phyloP scores from a whole-genome alignment of 768 basidiomycete genomes.

The Kwoniella shandongensis region DNA sequence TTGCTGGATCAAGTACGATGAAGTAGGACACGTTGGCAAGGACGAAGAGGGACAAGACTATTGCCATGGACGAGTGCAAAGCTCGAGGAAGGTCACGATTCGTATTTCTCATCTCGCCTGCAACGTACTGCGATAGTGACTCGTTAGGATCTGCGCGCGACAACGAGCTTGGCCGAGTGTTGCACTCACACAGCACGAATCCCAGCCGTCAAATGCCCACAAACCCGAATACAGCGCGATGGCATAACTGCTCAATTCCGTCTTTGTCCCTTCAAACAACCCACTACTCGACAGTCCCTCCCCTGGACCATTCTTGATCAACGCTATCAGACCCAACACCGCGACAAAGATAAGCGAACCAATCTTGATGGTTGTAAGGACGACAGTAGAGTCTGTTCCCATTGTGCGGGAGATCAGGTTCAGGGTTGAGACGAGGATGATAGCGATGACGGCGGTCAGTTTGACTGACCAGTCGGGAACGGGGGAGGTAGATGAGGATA shows the following conservation, averaged over 20 bases:
- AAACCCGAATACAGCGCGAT: slow-evolving; percentile 92
- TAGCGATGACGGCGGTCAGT: slow-evolving; percentile 72
- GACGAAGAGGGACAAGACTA: slow-evolving; percentile 73
- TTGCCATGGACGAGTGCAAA: slow-evolving; percentile 84
- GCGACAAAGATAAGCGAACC: slow-evolving; percentile 61
- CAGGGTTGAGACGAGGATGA: slow-evolving; percentile 69
- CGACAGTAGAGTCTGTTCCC: slow-evolving; percentile 76
- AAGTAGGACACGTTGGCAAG: slow-evolving; percentile 88
- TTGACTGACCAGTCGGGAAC: slow-evolving; percentile 90
- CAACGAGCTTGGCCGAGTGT: background rate
- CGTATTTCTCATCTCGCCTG: slow-evolving; percentile 79
- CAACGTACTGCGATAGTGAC: slow-evolving; percentile 62
- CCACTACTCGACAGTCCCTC: slow-evolving; percentile 53
- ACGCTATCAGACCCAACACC: slow-evolving; percentile 69
- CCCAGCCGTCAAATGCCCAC: slow-evolving; percentile 96
- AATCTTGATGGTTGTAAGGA: slow-evolving; percentile 79
- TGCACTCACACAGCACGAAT: slow-evolving; percentile 59
- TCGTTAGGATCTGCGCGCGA: background rate
- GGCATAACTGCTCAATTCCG: slow-evolving; percentile 79
- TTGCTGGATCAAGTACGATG: slow-evolving; percentile 66
- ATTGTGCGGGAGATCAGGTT: slow-evolving; percentile 75
- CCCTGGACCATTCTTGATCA: slow-evolving; percentile 37
- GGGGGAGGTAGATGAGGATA: slow-evolving; percentile 67
- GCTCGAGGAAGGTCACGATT: slow-evolving; percentile 82
- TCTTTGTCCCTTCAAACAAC: slow-evolving; percentile 72